Evolutionary conservation across 2,329 filamentous ascomycete genomes (phyloP), one percentile per base, ranked within the genome.

Genomic region (Talaromyces marneffei): DNA sequence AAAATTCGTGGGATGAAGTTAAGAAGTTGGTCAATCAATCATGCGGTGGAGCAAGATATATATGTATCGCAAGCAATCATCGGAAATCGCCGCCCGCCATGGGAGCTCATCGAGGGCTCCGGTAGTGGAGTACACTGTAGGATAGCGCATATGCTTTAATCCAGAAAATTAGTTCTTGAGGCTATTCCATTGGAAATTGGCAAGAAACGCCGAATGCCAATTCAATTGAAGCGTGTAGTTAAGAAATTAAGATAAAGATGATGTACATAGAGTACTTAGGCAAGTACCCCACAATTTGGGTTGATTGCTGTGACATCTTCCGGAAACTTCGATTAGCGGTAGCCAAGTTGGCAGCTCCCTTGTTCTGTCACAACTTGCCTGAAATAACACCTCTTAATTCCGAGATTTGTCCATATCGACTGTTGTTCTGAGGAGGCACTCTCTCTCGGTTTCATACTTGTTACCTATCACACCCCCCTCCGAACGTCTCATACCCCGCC

Each of bases 321-420:
- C 66, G 65, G 71, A 74, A 72, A 63, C 68, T 72, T 73, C 71
- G 68, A 71, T 66, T 50, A 27, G n/a, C n/a, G n/a, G n/a, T n/a
- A n/a, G 20, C 20, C 52, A 55, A 14, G 42, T 27, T 46, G 42
- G 23, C 44, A 48, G 44, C 44, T 48, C 48, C n/a, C n/a, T n/a
- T 35, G n/a, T 27, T 10, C 18, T 52, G 6, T 7, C 46, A 16
- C 25, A 31, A 2, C 12, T 31, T n/a, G 6, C n/a, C 35, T 29
- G 4, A 10, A 10, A 16, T 7, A 9, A 55, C n/a, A n/a, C 20
- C 31, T 55, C 52, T 39, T 40, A n/a, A 33, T n/a, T 40, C 27
- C 18, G 14, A 23, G 2, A 10, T 16, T 7, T 52, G 20, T 20
- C n/a, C 48, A 14, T 33, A 33, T 52, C 10, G n/a, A 35, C 27